phyloP scores from a whole-genome alignment of 305 asterid genomes.

The Solanum hybrid region DNA sequence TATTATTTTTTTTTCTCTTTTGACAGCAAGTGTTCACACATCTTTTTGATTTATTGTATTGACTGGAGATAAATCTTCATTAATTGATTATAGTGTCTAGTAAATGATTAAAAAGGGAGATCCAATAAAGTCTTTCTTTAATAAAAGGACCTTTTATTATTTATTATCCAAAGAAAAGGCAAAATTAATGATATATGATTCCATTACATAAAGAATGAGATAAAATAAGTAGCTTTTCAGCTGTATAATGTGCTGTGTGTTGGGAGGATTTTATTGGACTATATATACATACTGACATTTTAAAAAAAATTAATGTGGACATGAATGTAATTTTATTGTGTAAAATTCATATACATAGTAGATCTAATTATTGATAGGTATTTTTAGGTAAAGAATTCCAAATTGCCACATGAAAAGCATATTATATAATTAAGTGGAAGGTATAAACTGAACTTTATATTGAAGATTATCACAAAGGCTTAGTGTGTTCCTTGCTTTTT shows the following conservation, averaged over 20 bases:
- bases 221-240: not conserved
- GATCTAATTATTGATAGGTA: not conserved
- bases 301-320: not conserved
- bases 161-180: not conserved
- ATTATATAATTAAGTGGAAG: not conserved
- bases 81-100: not conserved
- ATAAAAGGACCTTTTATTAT: not conserved
- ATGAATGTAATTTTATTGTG: not conserved
- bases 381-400: not conserved
- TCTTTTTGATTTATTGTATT: not conserved
- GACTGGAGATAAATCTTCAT: not conserved
- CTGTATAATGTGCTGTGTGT: not conserved
- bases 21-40: constrained; percentile 3
- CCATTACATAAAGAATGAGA: not conserved
- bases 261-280: not conserved
- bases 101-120: not conserved
- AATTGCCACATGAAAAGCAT: not conserved
- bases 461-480: not conserved
- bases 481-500: not conserved
- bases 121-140: not conserved
- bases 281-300: not conserved
- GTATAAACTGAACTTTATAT: not conserved
- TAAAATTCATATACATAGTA: not conserved
- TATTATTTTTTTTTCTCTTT: not conserved
- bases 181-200: not conserved